Evolutionary conservation across 495 filamentous ascomycete genomes (phyloP), one percentile per base, ranked within the genome.

Genomic region (Penicillium macrosclerotiorum): DNA sequence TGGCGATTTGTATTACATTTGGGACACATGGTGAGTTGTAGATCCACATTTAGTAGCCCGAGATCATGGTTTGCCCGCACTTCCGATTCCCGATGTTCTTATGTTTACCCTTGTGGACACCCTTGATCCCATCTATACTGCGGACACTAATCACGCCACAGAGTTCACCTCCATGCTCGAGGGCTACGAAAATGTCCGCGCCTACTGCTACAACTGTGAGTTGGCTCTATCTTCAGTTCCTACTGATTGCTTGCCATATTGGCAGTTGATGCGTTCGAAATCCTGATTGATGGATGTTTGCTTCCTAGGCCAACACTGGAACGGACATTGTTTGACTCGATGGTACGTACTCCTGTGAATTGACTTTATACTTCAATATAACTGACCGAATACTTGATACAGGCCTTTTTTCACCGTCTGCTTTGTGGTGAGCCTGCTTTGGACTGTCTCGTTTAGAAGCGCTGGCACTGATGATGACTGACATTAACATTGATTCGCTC

Each of bases 1-100:
- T 79, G 76, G 73, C 73, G 25, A 69, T 80, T 55, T 80, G 73
- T 57, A 76, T 80, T 54, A 80, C 76, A 3, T 78, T 78, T 53
- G 76, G 76, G 45, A 74, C 71, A 12, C 71, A 80, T 46, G 74
- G 76, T 78, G 56, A 57, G 62, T 60, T 2, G 18, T 12, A 9
- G 11, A 6, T 17, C 20, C 18, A 4, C 3, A 27, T 3, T 14
- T 17, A 20, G 20, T 4, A 16, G 8, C 32, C 20, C 19, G 30
- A 30, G 50, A 35, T 25, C 14, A 25, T 26, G 30, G 17, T 25
- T 31, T 39, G 41, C 38, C 18, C 19, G 37, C 43, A 27, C 13
- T 38, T 13, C 26, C 38, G 25, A 31, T 37, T 22, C 7, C 34
- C 17, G 25, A n/a, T n/a, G n/a, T n/a, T 33, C 40, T 40, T 44